Base-by-base conservation (phyloP, 306 rosid species). In the Hippophae rhamnoides region DNA sequence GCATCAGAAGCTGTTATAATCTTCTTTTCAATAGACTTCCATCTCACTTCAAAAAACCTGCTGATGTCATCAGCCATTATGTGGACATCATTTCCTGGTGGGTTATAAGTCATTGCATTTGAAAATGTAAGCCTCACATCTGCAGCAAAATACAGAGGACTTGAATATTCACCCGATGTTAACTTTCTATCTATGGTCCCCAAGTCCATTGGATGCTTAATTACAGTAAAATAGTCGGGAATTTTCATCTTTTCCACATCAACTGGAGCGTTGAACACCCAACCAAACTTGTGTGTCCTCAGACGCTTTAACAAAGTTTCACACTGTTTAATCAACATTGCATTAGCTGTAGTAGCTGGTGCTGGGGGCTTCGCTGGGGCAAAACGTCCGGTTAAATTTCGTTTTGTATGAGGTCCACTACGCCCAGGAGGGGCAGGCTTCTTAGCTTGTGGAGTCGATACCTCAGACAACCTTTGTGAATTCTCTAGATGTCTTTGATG, bases 61-160 rank as follows among this genome's bases (percentile, higher is more conserved):
- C 47, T 50, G 47, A 89, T 84, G 56, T 81, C 68, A 77, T 83
- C 90, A 49, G 96, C 96, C 88, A 81, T 83, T 45, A 73, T 0
- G 59, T 89, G 78, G 67, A 83, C 83, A 72, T 79, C 81, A 64
- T 79, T 89, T 76, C 78, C 82, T 10, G 79, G 78, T n/a, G 90
- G 94, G 62, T 89, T 89, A 74, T 89, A 89, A 14, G 88, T 83
- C 90, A 85, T 77, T 43, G 96, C 94, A 81, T 89, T 89, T 5
- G 70, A 54, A 65, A 85, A 89, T 9, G 96, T 85, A 68, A 79
- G 87, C 80, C 75, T 79, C 44, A 83, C 86, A 44, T 89, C 94
- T 51, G 67, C 76, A 59, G 75, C 81, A 71, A 85, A 81, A 66
- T 85, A 79, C 69, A 59, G 31, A 0, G 90, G 94, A 13, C 72